Percentiles rank a stretch among this genome's conserved stretches.
phyloP scores from a whole-genome alignment of 2,329 filamentous ascomycete genomes.

The Colletotrichum trifolii region DNA sequence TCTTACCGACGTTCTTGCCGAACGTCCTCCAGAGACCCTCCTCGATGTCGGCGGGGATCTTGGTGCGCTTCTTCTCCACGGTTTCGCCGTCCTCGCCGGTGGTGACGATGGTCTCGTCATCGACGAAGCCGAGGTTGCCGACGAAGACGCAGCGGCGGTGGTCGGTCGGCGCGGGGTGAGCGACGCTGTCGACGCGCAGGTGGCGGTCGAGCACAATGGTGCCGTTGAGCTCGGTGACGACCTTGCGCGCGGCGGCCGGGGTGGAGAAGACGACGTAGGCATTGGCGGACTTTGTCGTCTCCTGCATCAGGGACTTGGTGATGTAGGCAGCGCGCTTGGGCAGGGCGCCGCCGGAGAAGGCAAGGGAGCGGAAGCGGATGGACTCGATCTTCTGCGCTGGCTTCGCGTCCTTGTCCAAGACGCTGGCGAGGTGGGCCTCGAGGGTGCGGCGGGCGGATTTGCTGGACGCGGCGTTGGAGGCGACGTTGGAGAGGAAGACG shows the following conservation, averaged over 20 bases:
- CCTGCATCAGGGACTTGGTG: conserved; percentile 88
- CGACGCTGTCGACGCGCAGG: conserved; percentile 88
- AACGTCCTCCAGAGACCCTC: conserved; percentile 93
- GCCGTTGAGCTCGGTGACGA: conserved; percentile 83
- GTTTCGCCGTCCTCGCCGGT: conserved; percentile 73
- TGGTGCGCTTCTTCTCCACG: conserved; percentile 78
- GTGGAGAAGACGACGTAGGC: conserved; percentile 93
- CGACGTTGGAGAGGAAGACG: conserved; percentile 93
- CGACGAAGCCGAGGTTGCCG: conserved; percentile 95
- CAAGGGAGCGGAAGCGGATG: conserved; percentile 91
- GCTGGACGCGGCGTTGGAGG: conserved; percentile 82
- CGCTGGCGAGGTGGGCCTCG: conserved; percentile 80
- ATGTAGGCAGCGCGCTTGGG: conserved; percentile 96
- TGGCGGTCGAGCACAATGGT: conserved; percentile 86
- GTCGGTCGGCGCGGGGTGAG: conserved; percentile 85
- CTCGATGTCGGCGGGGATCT: conserved; percentile 84
- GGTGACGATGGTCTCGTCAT: conserved; percentile 82
- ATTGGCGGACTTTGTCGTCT: conserved; percentile 92
- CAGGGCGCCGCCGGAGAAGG: conserved; percentile 79
- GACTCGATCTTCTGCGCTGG: conserved; percentile 83
- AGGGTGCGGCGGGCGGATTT: conserved; percentile 84
- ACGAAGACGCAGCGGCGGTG: conserved; percentile 94
- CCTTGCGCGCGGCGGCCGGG: conserved; percentile 77
- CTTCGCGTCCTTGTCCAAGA: conserved; percentile 67
- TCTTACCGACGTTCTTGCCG: conserved; percentile 75